phyloP scores from a whole-genome alignment of 129 eudicot species.

The Tagetes patula region DNA sequence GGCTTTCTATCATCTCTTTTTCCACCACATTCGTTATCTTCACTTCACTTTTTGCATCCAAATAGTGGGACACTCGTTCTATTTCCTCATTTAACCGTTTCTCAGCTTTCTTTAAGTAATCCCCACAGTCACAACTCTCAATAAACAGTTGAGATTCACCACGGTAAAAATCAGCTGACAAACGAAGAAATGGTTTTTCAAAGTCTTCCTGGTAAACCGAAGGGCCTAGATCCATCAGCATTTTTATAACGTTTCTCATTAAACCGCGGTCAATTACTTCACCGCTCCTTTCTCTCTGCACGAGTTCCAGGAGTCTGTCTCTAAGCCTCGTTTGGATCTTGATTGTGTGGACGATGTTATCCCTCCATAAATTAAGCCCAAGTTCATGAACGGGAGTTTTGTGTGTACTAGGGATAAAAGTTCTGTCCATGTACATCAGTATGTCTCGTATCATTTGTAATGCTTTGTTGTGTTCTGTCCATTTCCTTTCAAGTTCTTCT shows the following conservation, averaged over 20 bases:
- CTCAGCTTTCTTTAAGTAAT: slow-evolving; percentile 16
- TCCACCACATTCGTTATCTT: slow-evolving; percentile 24
- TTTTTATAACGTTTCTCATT: slow-evolving; percentile 17
- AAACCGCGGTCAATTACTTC: slow-evolving; percentile 21
- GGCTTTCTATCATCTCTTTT: slow-evolving; percentile 22
- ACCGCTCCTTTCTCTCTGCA: slow-evolving; percentile 17
- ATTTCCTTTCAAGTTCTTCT: slow-evolving; percentile 8
- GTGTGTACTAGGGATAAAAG: slow-evolving; percentile 11
- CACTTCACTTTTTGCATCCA: slow-evolving; percentile 19
- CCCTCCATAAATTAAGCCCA: slow-evolving; percentile 5
- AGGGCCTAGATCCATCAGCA: slow-evolving; percentile 37
- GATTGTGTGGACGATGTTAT: not conserved
- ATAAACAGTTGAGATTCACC: slow-evolving; percentile 18
- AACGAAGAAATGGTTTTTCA: slow-evolving; percentile 49
- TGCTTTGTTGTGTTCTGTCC: slow-evolving; percentile 15
- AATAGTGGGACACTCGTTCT: slow-evolving; percentile 18
- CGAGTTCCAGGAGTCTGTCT: slow-evolving; percentile 13
- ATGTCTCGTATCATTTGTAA: slow-evolving; percentile 12
- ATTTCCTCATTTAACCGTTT: slow-evolving; percentile 23
- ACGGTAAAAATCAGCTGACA: slow-evolving; percentile 20
- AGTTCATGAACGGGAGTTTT: slow-evolving; percentile 8
- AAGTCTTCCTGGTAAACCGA: slow-evolving; percentile 52
- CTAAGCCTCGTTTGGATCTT: not conserved
- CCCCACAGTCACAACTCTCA: slow-evolving; percentile 19
- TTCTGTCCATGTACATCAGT: slow-evolving; percentile 8